Evolutionary conservation across 2,329 filamentous ascomycete species (phyloP), one percentile per base, ranked within the genome.

Genomic region (Aspergillus sp.): DNA sequence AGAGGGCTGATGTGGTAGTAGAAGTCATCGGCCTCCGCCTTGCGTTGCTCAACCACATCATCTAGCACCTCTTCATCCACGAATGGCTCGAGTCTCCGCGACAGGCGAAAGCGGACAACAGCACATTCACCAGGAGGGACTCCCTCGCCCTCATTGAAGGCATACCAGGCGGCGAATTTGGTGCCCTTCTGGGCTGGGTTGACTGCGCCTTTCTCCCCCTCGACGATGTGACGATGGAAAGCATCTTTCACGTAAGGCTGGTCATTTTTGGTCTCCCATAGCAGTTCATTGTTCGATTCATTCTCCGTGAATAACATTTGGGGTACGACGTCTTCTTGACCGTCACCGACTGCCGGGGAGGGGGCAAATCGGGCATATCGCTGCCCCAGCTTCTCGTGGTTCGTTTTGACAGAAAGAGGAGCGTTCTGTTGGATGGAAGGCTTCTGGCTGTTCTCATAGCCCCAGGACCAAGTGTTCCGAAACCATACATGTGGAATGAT

Each of bases 401-500:
- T 86, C n/a, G 91, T 90, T 68, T 90, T 87, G 55, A 87, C 88
- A 55, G 88, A 82, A 48, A 88, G 87, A 27, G 89, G 85, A 23
- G 81, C 84, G 25, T 87, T 77, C 62, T 86, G 82, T 52, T 82
- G 80, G 61, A 97, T 89, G n/a, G 82, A 86, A 0, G 93, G 95
- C 77, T 96, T 96, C 73, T 88, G 87, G 51, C 82, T 79, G 11
- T 86, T 73, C 69, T 96, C 90, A 62, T 89, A 85, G 21, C 93
- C 93, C 93, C 93, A 98, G 40, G 90, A 86, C 95, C 95, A 98
- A 3, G 93, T 97, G 74, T 98, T 98, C 63, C 93, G 87, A 80
- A 97, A 98, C 91, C 93, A 97, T 52, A 96, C 86, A 60, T 98
- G 95, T 8, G 93, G 93, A 44, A 97, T 81, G 68, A 98, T 96